Percentiles rank a stretch among this genome's conserved stretches.
Evolutionary conservation across 768 basidiomycete genomes (phyloP).

Genomic region (Mycena polygramma): DNA sequence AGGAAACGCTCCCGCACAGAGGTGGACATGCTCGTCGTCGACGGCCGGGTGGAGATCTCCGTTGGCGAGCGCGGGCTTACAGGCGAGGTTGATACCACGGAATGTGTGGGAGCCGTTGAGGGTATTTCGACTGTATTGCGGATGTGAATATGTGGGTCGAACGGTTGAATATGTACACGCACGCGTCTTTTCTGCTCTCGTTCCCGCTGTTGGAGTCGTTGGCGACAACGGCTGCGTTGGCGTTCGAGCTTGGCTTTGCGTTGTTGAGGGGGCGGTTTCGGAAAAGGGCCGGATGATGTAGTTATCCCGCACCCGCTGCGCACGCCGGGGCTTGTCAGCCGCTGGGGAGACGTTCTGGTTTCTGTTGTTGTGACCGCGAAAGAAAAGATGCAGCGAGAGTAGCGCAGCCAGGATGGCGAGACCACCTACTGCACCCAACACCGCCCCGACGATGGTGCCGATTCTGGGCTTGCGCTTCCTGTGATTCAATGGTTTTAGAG

Average conservation of each 20-base stretch:
- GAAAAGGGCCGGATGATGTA: not conserved
- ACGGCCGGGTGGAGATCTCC: not conserved
- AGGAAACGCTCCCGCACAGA: not conserved
- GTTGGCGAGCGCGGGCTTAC: not conserved
- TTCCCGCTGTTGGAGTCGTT: not conserved
- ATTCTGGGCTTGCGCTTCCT: not conserved
- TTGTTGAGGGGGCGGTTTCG: not conserved
- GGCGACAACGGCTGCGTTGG: no score
- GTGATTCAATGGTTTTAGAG: not conserved
- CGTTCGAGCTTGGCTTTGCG: not conserved
- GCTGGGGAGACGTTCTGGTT: no score
- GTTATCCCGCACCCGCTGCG: not conserved
- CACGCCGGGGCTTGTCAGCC: not conserved
- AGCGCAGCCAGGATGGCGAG: not conserved
- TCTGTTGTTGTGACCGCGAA: not conserved
- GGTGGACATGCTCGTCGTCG: conserved; percentile 6
- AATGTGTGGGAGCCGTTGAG: not conserved
- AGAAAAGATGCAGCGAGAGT: not conserved
- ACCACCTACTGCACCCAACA: not conserved
- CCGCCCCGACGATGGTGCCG: not conserved
- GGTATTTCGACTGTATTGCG: no score
- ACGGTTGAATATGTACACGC: no score
- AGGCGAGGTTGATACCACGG: not conserved
- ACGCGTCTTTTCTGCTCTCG: not conserved
- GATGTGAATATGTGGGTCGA: no score